Conservation (phyloP, 306 rosid species). For the Oemleria cerasiformis region DNA sequence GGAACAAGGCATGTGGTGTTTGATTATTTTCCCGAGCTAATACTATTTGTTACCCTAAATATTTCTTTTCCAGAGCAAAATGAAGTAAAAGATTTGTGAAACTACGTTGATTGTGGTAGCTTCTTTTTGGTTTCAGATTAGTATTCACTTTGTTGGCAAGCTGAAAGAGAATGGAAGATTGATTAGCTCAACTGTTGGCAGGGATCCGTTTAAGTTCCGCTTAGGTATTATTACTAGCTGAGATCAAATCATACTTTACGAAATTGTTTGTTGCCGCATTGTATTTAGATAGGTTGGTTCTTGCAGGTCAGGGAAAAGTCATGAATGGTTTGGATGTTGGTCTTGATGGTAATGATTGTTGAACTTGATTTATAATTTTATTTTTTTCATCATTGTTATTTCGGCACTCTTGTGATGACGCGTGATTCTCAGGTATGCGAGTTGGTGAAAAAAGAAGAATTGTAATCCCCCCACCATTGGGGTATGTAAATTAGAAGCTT, state of each 20-base stretch:
- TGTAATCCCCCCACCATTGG: constrained; percentile 68
- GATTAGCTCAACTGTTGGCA: constrained; percentile 45
- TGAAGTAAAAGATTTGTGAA: not conserved
- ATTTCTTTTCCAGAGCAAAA: not conserved
- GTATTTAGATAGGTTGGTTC: constrained; percentile 24
- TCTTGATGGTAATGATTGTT: constrained; percentile 56
- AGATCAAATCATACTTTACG: not conserved
- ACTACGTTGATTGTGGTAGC: constrained; percentile 8
- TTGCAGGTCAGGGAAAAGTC: constrained; percentile 66
- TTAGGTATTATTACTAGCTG: constrained; percentile 48
- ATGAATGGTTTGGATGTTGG: constrained; percentile 74
- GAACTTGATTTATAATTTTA: constrained; percentile 1
- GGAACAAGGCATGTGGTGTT: constrained; percentile 55
- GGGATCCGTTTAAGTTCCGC: constrained; percentile 69
- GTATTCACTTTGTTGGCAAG: constrained; percentile 55
- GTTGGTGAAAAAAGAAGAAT: constrained; percentile 82
- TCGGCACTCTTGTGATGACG: not conserved
- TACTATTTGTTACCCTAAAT: not conserved
- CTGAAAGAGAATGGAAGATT: constrained; percentile 56
- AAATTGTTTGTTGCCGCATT: not conserved
- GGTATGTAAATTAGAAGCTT: constrained; percentile 39
- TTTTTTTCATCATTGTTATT: not conserved
- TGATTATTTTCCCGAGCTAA: not conserved
- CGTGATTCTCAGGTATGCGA: constrained; percentile 62
- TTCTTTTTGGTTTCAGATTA: constrained; percentile 51